Evolutionary conservation across 768 basidiomycete species (phyloP).

Genomic region (Exidia glandulosa): DNA sequence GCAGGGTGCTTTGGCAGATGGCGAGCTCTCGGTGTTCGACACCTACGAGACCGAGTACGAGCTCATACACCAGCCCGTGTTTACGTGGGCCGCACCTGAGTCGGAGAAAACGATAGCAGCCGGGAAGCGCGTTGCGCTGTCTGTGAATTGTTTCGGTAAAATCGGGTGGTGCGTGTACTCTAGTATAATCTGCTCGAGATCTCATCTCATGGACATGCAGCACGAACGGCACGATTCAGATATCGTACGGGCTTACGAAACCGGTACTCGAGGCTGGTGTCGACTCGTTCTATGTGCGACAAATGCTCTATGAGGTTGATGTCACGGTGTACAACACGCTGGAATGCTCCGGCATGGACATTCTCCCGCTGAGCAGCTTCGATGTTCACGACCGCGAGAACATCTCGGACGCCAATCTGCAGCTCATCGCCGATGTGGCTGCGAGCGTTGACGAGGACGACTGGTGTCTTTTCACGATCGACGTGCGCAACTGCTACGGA

Average conservation of each 20-base stretch:
- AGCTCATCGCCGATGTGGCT: constrained; percentile 12
- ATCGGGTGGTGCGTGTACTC: constrained; percentile 82
- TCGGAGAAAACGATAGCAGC: constrained; percentile 44
- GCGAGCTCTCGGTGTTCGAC: constrained; percentile 70
- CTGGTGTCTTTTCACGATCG: constrained; percentile 82
- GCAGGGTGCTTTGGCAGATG: constrained; percentile 67
- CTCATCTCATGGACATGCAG: constrained; percentile 30
- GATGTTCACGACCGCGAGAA: constrained; percentile 2
- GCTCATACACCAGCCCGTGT: constrained; percentile 64
- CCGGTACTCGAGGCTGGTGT: constrained; percentile 17
- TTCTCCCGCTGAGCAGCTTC: constrained; percentile 47
- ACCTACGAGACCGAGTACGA: constrained; percentile 86
- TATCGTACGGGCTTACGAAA: constrained; percentile 62
- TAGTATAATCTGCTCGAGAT: no score
- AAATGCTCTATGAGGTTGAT: constrained; percentile 76
- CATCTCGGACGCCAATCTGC: constrained; percentile 9
- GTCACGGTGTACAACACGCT: constrained; percentile 95
- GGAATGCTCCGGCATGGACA: constrained; percentile 74
- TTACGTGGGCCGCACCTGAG: constrained; percentile 49
- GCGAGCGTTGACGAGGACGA: constrained; percentile 24
- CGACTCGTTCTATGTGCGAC: constrained; percentile 72
- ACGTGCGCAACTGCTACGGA: constrained; percentile 87
- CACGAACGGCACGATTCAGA: constrained; percentile 63
- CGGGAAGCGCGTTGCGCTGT: constrained; percentile 57
- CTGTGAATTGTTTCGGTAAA: constrained; percentile 76